Evolutionary conservation across 2,329 filamentous ascomycete species (phyloP).

Genomic region (Pseudocercospora pini-densiflorae): DNA sequence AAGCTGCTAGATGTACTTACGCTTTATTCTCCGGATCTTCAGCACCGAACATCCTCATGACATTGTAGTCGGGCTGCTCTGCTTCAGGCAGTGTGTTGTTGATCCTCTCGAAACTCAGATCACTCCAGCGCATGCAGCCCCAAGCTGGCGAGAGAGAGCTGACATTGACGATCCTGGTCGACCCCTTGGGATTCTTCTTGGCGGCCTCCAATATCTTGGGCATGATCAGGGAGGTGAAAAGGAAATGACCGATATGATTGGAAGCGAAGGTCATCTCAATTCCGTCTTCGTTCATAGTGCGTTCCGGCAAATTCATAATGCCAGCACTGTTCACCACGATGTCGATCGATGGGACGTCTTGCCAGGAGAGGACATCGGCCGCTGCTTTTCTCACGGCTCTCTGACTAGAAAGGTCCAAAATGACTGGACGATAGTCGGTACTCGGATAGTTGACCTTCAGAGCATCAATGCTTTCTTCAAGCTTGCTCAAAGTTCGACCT

Average conservation of each 20-base stretch:
- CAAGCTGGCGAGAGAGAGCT: slow-evolving; percentile 33
- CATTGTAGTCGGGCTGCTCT: slow-evolving; percentile 39
- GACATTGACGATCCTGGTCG: slow-evolving; percentile 20
- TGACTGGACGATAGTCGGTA: slow-evolving; percentile 40
- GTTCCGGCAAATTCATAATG: slow-evolving; percentile 46
- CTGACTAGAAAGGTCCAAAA: slow-evolving; percentile 48
- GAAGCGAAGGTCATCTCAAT: slow-evolving; percentile 11
- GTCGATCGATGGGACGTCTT: slow-evolving; percentile 43
- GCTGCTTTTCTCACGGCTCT: slow-evolving; percentile 46
- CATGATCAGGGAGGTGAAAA: slow-evolving; percentile 6
- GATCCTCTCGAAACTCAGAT: slow-evolving; percentile 42
- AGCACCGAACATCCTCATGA: slow-evolving; percentile 32
- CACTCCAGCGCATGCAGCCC: slow-evolving; percentile 43
- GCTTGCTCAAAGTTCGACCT: slow-evolving; percentile 41
- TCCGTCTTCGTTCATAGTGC: slow-evolving; percentile 45
- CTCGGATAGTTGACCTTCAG: slow-evolving; percentile 38
- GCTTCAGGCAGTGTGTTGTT: slow-evolving; percentile 41
- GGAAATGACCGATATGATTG: slow-evolving; percentile 6
- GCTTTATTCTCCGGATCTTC: not conserved
- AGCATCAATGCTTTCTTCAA: slow-evolving; percentile 36
- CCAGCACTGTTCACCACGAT: slow-evolving; percentile 55
- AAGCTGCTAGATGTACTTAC: not conserved
- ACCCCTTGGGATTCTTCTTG: slow-evolving; percentile 19
- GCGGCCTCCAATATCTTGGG: slow-evolving; percentile 13
- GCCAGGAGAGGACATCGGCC: slow-evolving; percentile 40